Percentiles rank a stretch among this genome's conserved stretches.
Evolutionary conservation across 73 alveolate genomes (phyloP).

Genomic region (Paramecium octaurelia): DNA sequence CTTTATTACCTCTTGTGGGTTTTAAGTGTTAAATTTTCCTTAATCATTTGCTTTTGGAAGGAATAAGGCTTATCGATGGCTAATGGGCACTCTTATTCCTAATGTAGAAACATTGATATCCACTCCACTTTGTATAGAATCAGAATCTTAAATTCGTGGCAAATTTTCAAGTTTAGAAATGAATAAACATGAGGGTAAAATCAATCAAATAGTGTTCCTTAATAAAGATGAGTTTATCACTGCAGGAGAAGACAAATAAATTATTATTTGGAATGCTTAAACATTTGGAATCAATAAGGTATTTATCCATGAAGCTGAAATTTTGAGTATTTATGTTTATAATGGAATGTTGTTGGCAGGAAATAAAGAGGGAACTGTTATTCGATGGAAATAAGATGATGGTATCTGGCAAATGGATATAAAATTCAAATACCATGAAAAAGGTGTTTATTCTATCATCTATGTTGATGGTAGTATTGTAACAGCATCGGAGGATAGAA

Average conservation of each 20-base stretch:
- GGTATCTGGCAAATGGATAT: background rate
- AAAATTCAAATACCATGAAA: constrained; percentile 14
- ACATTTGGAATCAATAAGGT: constrained; percentile 6
- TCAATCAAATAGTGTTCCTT: background rate
- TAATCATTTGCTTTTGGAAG: background rate
- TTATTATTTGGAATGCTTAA: constrained; percentile 15
- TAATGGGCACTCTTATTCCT: constrained; percentile 29
- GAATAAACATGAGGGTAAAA: constrained; percentile 37
- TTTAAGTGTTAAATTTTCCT: background rate
- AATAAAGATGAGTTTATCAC: constrained; percentile 35
- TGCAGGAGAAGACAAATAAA: constrained; percentile 38
- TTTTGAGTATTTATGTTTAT: background rate
- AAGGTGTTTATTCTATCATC: background rate
- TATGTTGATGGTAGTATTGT: constrained; percentile 33
- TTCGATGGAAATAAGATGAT: constrained; percentile 12
- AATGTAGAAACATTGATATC: background rate
- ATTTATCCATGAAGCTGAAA: constrained; percentile 31
- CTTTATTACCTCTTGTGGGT: background rate
- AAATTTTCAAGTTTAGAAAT: constrained; percentile 17
- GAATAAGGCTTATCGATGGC: background rate
- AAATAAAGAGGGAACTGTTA: background rate
- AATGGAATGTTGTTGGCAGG: constrained; percentile 34
- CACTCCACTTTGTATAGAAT: background rate
- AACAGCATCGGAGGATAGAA: constrained; percentile 42
- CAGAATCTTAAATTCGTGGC: constrained; percentile 18